A percentile compares a stretch with the other conserved stretches of the same genome.
These are phyloP conservation scores for Choanephora cucurbitarum DNA, from an alignment of 371 early-diverging fungal species.

Conservation along the genomic window DNA sequence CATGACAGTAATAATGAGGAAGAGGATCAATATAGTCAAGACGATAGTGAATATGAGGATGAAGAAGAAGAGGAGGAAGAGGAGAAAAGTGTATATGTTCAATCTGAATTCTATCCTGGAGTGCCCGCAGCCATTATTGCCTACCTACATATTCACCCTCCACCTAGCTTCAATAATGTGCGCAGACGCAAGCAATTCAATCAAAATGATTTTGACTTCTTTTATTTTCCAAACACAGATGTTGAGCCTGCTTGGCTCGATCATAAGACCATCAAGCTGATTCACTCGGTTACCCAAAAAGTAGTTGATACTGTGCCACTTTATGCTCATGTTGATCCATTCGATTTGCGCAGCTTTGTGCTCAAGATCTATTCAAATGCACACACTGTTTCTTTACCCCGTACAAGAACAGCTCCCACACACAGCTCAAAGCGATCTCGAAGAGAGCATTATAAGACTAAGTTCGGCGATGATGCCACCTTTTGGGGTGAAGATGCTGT, in stretches of 20 bases:
- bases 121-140: constrained; percentile 54
- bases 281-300: constrained; percentile 19
- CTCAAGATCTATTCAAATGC: constrained; percentile 55
- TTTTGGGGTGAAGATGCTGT: constrained; percentile 24
- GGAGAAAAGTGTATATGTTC: too few relatives aligned
- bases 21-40: constrained; percentile 3
- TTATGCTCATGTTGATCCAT: constrained; percentile 29
- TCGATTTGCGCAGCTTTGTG: constrained; percentile 34
- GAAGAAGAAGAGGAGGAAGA: constrained; percentile 21
- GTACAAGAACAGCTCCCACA: constrained; percentile 28
- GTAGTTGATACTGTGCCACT: constrained; percentile 23
- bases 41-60: constrained; percentile 19
- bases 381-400: constrained; percentile 41
- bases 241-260: constrained; percentile 19
- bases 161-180: constrained; percentile 13
- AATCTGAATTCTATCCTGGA: constrained; percentile 44
- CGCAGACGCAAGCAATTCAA: constrained; percentile 11
- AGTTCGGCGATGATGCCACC: constrained; percentile 27
- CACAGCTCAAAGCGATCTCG: constrained; percentile 33
- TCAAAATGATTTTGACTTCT: constrained; percentile 37
- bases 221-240: constrained; percentile 38
- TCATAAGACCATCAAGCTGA: constrained; percentile 35
- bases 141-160: constrained; percentile 32
- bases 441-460: constrained; percentile 22
- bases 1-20: constrained; percentile 17